phyloP scores from a whole-genome alignment of 768 basidiomycete genomes.

The Termitomyces sp. region DNA sequence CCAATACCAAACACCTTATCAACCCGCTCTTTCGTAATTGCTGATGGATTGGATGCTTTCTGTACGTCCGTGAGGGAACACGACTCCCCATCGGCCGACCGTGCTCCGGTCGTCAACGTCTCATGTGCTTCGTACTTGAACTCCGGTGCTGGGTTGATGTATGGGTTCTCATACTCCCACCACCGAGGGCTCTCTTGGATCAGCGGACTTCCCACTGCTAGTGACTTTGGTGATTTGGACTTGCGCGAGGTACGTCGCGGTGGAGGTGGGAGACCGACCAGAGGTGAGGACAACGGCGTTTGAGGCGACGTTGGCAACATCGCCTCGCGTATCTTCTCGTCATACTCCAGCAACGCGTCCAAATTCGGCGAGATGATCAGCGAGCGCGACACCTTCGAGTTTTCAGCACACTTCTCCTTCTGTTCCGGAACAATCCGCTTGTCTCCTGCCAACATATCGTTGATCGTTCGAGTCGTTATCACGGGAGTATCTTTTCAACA shows the following conservation, averaged over 20 bases:
- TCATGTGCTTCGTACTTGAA: slow-evolving; percentile 8
- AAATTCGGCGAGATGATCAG: slow-evolving; percentile 54
- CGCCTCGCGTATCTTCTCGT: slow-evolving; percentile 37
- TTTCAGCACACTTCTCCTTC: not conserved
- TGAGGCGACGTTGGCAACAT: slow-evolving; percentile 4
- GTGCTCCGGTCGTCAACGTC: not conserved
- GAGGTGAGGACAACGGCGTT: slow-evolving; percentile 2
- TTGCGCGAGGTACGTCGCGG: slow-evolving; percentile 20
- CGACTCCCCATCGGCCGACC: slow-evolving; percentile 9
- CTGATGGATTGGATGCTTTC: slow-evolving; percentile 9
- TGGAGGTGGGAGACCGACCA: slow-evolving; percentile 57
- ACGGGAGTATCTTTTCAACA: not conserved
- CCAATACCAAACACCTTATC: slow-evolving; percentile 14
- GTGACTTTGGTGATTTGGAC: slow-evolving; percentile 15
- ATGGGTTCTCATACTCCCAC: slow-evolving; percentile 27
- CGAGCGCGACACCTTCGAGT: slow-evolving; percentile 14
- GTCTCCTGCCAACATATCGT: not conserved
- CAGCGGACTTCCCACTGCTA: slow-evolving; percentile 9
- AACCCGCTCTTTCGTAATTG: slow-evolving; percentile 8
- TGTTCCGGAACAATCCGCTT: slow-evolving; percentile 2
- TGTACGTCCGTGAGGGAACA: slow-evolving; percentile 1
- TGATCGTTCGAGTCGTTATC: not conserved
- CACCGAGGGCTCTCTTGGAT: slow-evolving; percentile 5
- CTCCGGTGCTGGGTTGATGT: slow-evolving; percentile 40
- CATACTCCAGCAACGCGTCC: slow-evolving; percentile 54